Percentiles rank a stretch among this genome's conserved stretches.
phyloP scores from a whole-genome alignment of 140 eudicot genomes.

The Oenanthe javanica region DNA sequence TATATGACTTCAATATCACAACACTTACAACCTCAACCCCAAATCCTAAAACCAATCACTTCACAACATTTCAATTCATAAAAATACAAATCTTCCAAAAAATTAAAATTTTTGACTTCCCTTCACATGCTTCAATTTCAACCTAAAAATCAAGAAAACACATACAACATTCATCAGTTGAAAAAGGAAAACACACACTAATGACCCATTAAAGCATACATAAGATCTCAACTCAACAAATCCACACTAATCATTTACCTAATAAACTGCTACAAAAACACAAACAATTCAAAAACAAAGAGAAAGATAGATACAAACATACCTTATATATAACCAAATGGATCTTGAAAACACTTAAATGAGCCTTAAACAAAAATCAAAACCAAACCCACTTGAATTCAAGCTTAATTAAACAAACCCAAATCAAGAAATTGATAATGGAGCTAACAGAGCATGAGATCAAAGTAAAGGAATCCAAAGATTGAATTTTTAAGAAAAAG shows the following conservation, averaged over 20 bases:
- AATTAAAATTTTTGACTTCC: neutral
- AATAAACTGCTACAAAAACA: constrained; percentile 23
- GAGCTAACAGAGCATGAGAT: constrained; percentile 24
- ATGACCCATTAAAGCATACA: constrained; percentile 20
- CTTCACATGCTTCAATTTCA: neutral
- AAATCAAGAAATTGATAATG: constrained; percentile 4
- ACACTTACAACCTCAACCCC: neutral
- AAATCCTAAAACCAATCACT: neutral
- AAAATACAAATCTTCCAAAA: neutral
- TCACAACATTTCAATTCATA: neutral
- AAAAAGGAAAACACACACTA: neutral
- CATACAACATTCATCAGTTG: neutral
- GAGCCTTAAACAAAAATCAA: constrained; percentile 27
- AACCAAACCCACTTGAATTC: constrained; percentile 30
- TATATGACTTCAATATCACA: constrained; percentile 11
- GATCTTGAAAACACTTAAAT: constrained; percentile 1
- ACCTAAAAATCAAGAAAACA: neutral
- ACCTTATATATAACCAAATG: constrained; percentile 24
- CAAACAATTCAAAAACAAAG: constrained; percentile 1
- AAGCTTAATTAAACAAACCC: constrained; percentile 28
- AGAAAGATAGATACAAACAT: constrained; percentile 27
- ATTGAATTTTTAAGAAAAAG: constrained; percentile 23
- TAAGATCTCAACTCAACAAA: constrained; percentile 54
- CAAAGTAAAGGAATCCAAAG: constrained; percentile 34
- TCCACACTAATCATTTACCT: constrained; percentile 31